Conservation (phyloP, 129 eudicot species). For the Daucus carota region DH1_v3.0 NC_030387.2:9348001-9348500, state of each 20-base stretch:
- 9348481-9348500: slow-evolving; percentile 96
- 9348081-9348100: background rate
- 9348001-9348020: background rate
- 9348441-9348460: slow-evolving; percentile 89
- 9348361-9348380: background rate
- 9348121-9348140: background rate
- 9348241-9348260: background rate
- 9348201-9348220: background rate
- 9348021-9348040: background rate
- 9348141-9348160: background rate
- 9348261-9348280: background rate
- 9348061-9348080: background rate
- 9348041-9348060: background rate
- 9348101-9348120: background rate
- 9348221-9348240: background rate
- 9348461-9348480: slow-evolving; percentile 88
- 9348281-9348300: background rate
- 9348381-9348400: background rate
- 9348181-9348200: background rate
- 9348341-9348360: background rate
- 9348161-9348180: background rate
- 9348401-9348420: background rate
- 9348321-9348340: background rate
- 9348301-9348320: background rate
- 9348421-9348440: slow-evolving; percentile 28